Evolutionary conservation across 768 basidiomycete species (phyloP), one percentile per base, ranked within the genome.

Genomic region (Naganishia onofrii): DNA sequence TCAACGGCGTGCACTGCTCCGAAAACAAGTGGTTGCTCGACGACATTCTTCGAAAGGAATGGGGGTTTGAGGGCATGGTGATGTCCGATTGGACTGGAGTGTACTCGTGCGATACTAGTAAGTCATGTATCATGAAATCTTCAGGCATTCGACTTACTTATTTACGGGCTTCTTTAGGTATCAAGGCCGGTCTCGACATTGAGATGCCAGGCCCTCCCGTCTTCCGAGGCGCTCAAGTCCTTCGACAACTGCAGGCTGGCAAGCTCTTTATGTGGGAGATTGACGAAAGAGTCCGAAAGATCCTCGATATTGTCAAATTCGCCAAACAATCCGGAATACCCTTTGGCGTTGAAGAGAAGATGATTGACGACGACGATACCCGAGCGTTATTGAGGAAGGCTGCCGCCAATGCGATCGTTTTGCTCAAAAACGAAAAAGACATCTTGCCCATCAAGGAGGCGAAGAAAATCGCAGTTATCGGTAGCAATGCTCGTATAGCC

Each of bases 71-170:
- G 75, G 88, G 86, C 0, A 73, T 86, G 75, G 79, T 88, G 52
- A 88, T 88, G 84, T 89, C 88, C 69, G 91, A 92, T 77, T 93
- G 91, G 90, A 89, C 78, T 28, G 90, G 90, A 0, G 81, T 85
- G 1, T 91, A 91, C 81, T 85, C 87, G 65, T 82, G 90, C 28
- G 71, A 69, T 8, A 53, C 55, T 21, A 66, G 63, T 66, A 23
- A 63, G 68, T 6, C 12, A 6, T 6, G 36, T 5, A 12, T 36
- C 5, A 36, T 5, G 5, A 12, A 36, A 36, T 64, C 2, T 26
- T 6, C 1, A n/a, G 6, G 28, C 48, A 3, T 48, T 21, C 8
- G 46, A 8, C 13, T 10, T 21, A 34, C 21, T 12, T 2, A 13
- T 66, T 10, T 32, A 6, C 48, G 23, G 19, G 31, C 21, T 31